A percentile compares a stretch with the other conserved stretches of the same genome.
Conservation (phyloP, 495 filamentous ascomycete genomes). For the Xylaria nigripes region DNA sequence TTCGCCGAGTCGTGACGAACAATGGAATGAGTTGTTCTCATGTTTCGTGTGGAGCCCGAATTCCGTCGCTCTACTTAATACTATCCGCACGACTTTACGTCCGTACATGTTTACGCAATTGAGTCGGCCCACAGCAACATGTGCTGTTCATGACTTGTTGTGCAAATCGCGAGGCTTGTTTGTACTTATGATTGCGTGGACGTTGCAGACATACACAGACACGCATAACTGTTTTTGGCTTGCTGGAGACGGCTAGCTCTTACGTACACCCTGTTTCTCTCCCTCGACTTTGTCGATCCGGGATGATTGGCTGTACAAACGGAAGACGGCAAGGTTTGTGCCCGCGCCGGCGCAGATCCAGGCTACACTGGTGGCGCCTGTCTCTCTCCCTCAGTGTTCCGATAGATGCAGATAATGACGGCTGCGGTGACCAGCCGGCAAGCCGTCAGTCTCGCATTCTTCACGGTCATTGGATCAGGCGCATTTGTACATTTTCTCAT, state of each 20-base stretch:
- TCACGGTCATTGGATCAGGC: not conserved
- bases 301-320: not conserved
- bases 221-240: not conserved
- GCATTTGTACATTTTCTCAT: not conserved
- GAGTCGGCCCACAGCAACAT: not conserved
- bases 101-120: no score
- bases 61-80: no score
- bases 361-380: not conserved
- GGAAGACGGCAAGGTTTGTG: not conserved
- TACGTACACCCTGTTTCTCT: not conserved
- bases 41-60: no score
- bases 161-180: not conserved
- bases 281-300: not conserved
- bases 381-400: not conserved
- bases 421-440: not conserved
- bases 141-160: not conserved
- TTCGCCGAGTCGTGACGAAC: no score
- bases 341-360: not conserved
- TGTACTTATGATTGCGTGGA: not conserved
- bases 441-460: not conserved
- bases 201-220: not conserved
- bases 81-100: no score
- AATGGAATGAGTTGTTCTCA: no score
- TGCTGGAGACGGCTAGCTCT: not conserved
- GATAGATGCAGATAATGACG: not conserved